Base-by-base conservation (phyloP, 768 basidiomycete genomes). In the Lactarius quietus region DNA sequence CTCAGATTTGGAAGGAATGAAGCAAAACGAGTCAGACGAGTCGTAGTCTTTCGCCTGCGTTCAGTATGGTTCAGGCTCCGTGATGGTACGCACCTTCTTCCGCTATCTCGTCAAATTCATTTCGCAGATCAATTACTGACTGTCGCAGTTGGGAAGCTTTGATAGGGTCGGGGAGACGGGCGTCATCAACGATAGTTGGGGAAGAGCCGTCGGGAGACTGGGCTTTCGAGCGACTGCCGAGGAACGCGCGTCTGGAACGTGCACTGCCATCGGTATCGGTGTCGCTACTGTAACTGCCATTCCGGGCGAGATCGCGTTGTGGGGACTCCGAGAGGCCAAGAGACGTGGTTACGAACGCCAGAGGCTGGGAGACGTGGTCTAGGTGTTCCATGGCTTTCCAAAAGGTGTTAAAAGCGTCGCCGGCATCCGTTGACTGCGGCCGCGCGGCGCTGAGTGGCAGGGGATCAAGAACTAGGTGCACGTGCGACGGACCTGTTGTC, bases 361-460 rank as follows among this genome's bases (percentile, higher is more conserved):
- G 86, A 5, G 84, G 83, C 70, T 92, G 90, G 5, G 90, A 88
- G n/a, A 94, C 80, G 70, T 92, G 89, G 70, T 93, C 90, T 54
- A 93, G 75, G 85, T 92, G 88, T 45, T 93, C 90, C 80, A 93
- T 88, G 57, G 90, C 89, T 69, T 83, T 86, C 92, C 92, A 94
- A 72, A 93, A 94, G 70, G 91, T 84, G 72, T 92, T 92, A 78
- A 94, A 94, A 6, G 90, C 87, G 71, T 94, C 92, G 5, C 88
- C 86, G 3, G 91, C 87, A 71, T 94, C 92, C 39, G 69, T 61
- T 39, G 69, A 70, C 68, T 69, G 60, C 17, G n/a, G 45, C 17
- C 57, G 57, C 35, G 36, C 31, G 35, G 14, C n/a, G 66, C 39
- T 67, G 15, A 67, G 59, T 17, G 39, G 52, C 58, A 39, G 54